Evolutionary conservation across 257 asterid genomes (phyloP).

Genomic region (Echium plantagineum): DNA sequence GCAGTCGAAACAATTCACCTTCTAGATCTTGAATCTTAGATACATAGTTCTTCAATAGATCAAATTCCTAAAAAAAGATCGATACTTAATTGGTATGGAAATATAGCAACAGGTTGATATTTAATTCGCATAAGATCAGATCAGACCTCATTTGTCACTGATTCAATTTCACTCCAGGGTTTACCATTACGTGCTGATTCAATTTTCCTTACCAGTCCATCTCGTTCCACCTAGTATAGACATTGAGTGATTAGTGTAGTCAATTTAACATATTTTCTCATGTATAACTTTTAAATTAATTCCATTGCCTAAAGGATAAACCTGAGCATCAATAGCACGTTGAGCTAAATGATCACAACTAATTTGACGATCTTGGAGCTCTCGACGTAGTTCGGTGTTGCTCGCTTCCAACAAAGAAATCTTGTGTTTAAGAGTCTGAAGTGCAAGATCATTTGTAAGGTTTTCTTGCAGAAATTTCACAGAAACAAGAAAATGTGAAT

Average conservation of each 20-base stretch:
- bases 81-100: background rate
- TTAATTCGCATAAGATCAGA: conserved; percentile 2
- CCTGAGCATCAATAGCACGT: conserved; percentile 87
- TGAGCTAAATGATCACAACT: conserved; percentile 52
- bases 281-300: background rate
- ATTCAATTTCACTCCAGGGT: conserved; percentile 43
- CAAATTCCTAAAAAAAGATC: conserved; percentile 41
- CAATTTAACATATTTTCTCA: background rate
- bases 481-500: too few relatives aligned
- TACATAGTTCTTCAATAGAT: conserved; percentile 52
- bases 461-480: too few relatives aligned
- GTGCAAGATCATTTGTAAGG: too few relatives aligned
- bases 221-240: conserved; percentile 65
- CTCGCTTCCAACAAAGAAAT: conserved; percentile 84
- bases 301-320: conserved; percentile 13
- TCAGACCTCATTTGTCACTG: conserved; percentile 44
- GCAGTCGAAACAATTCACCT: conserved; percentile 44
- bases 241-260: background rate
- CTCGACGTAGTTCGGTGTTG: conserved; percentile 55
- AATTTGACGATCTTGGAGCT: conserved; percentile 49
- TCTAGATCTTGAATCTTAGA: conserved; percentile 72
- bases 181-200: conserved; percentile 57
- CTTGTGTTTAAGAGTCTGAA: conserved; percentile 79
- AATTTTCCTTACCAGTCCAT: conserved; percentile 53
- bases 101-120: background rate